phyloP scores from a whole-genome alignment of 768 basidiomycete species.

The Ramaria sp. region DNA sequence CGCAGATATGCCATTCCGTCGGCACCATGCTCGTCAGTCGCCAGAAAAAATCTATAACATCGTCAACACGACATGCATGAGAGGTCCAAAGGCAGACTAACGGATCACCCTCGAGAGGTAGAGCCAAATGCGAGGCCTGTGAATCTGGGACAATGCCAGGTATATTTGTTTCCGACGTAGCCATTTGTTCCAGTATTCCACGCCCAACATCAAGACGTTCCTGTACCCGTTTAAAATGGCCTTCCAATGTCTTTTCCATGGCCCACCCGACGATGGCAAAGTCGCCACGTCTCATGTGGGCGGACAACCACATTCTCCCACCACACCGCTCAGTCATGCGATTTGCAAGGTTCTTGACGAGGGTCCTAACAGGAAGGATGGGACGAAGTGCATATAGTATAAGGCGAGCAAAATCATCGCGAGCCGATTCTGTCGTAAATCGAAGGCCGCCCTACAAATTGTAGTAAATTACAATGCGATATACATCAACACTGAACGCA shows the following conservation, averaged over 20 bases:
- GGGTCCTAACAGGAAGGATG: constrained; percentile 17
- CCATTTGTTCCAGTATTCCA: constrained; percentile 1
- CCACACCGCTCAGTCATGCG: constrained; percentile 21
- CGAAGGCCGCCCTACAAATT: constrained; percentile 19
- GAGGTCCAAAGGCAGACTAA: constrained; percentile 12
- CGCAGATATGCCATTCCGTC: constrained; percentile 22
- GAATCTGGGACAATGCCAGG: neutral
- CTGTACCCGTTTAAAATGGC: constrained; percentile 27
- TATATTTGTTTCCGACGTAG: neutral
- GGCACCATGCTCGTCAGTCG: constrained; percentile 29
- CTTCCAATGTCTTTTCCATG: constrained; percentile 24
- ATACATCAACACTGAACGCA: constrained; percentile 11
- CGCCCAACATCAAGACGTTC: constrained; percentile 18
- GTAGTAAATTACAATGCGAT: neutral
- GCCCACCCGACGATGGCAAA: constrained; percentile 30
- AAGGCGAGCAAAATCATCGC: constrained; percentile 23
- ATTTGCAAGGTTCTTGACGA: constrained; percentile 22
- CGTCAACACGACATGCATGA: neutral
- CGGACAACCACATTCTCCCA: constrained; percentile 31
- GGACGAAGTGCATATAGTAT: constrained; percentile 23
- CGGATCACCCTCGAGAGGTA: constrained; percentile 13
- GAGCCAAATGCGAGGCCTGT: neutral
- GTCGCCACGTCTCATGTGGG: constrained; percentile 35
- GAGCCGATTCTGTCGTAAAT: constrained; percentile 22
- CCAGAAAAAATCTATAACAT: neutral